phyloP scores from a whole-genome alignment of 2,329 filamentous ascomycete species.

The Parastagonospora nodorum region DNA sequence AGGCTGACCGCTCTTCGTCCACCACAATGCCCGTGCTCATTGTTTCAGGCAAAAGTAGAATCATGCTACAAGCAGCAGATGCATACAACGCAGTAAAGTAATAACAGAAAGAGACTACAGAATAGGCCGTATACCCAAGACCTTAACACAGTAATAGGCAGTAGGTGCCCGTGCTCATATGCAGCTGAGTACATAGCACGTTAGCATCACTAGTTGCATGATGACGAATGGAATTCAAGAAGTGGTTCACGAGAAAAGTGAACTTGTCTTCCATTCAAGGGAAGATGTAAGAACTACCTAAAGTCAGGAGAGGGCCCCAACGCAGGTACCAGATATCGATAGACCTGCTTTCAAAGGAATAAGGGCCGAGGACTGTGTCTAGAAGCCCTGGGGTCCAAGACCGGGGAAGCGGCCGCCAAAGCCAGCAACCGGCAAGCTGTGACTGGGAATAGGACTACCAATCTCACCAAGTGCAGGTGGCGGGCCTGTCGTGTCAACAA shows the following conservation, averaged over 20 bases:
- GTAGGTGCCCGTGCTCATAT: no score
- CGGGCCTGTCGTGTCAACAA: constrained; percentile 41
- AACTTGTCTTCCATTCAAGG: constrained; percentile 22
- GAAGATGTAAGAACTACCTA: constrained; percentile 21
- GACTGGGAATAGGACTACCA: constrained; percentile 52
- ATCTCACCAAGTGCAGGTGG: constrained; percentile 52
- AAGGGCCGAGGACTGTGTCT: constrained; percentile 8
- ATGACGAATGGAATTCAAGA: not conserved
- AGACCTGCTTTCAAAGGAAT: constrained; percentile 14
- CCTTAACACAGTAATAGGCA: no score
- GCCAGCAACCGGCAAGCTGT: constrained; percentile 46
- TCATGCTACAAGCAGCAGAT: no score
- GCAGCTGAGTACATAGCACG: not conserved
- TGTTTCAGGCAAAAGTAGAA: no score
- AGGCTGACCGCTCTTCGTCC: not conserved
- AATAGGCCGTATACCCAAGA: no score
- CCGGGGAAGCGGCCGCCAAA: constrained; percentile 41
- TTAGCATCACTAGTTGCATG: not conserved
- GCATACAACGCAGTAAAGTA: no score
- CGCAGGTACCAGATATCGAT: constrained; percentile 18
- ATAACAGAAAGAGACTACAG: no score
- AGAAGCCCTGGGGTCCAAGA: constrained; percentile 40
- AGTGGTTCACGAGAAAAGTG: constrained; percentile 14
- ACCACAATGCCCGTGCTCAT: not conserved
- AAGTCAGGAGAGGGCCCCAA: constrained; percentile 18